A percentile compares a stretch with the other conserved stretches of the same genome.
Conservation (phyloP, 148 eudicot genomes). For the Arbutus unedo region DNA sequence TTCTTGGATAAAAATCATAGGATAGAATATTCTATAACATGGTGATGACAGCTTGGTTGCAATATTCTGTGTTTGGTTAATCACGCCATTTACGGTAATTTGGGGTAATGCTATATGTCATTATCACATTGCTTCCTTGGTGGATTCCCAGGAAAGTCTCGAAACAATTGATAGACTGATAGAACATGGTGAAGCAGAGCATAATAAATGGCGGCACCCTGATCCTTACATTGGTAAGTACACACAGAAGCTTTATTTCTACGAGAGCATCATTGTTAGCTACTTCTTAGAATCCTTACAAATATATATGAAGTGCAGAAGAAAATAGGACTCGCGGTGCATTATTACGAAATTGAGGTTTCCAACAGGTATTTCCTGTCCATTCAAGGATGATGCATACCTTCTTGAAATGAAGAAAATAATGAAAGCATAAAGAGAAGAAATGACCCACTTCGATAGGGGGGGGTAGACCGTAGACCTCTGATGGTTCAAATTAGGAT, state of each 20-base stretch:
- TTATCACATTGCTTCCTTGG: conserved; percentile 9
- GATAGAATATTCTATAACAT: not conserved
- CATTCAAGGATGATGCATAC: not conserved
- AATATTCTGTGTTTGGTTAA: not conserved
- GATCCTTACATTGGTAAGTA: conserved; percentile 91
- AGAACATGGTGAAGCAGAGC: conserved; percentile 67
- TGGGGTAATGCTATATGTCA: not conserved
- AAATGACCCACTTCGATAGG: not conserved
- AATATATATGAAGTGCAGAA: not conserved
- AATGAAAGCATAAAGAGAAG: not conserved
- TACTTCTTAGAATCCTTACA: not conserved
- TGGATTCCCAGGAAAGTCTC: conserved; percentile 58
- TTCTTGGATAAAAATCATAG: not conserved
- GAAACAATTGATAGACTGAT: conserved; percentile 86
- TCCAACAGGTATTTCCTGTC: not conserved
- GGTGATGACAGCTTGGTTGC: not conserved
- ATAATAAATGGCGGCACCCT: conserved; percentile 89
- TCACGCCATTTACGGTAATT: not conserved
- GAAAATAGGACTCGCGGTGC: not conserved
- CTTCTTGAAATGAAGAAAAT: not conserved
- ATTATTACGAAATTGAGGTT: not conserved
- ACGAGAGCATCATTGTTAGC: not conserved
- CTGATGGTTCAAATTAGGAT: not conserved
- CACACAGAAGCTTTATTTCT: not conserved
- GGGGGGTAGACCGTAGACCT: not conserved